Percentiles rank a stretch among this genome's conserved stretches.
phyloP scores from a whole-genome alignment of 2,329 filamentous ascomycete genomes.

The Colletotrichum noveboracense region DNA sequence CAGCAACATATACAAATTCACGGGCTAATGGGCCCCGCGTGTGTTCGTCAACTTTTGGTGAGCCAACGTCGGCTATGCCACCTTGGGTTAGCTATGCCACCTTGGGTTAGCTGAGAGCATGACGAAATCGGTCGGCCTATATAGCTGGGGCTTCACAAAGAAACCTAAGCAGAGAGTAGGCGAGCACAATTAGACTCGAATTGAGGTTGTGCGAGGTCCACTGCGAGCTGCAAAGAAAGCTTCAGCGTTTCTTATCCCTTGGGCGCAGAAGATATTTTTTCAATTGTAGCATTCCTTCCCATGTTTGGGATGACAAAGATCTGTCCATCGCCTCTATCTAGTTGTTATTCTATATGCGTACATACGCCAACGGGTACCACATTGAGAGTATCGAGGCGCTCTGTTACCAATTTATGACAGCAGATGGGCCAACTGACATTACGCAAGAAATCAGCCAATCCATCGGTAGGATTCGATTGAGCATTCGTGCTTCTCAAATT shows the following conservation, averaged over 20 bases:
- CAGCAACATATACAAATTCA: neutral
- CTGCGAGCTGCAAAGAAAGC: neutral
- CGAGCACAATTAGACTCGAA: neutral
- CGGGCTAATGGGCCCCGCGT: neutral
- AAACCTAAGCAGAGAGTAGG: neutral
- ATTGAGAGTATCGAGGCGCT: neutral
- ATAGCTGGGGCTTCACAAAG: neutral
- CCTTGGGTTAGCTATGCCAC: neutral
- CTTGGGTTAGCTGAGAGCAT: neutral
- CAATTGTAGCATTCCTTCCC: neutral
- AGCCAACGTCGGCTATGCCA: neutral
- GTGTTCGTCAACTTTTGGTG: neutral
- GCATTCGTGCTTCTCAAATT: neutral
- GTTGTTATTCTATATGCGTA: neutral
- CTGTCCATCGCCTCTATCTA: neutral
- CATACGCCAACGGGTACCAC: neutral
- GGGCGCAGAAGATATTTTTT: rapidly evolving
- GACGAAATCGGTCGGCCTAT: neutral
- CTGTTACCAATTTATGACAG: too few species aligned
- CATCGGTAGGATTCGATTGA: neutral
- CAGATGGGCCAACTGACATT: too few species aligned
- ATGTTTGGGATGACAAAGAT: neutral
- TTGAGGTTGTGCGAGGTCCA: neutral
- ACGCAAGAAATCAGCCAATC: too few species aligned
- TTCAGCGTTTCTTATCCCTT: neutral